Conservation (phyloP, 768 basidiomycete genomes). For the Scleroderma bovista region DNA sequence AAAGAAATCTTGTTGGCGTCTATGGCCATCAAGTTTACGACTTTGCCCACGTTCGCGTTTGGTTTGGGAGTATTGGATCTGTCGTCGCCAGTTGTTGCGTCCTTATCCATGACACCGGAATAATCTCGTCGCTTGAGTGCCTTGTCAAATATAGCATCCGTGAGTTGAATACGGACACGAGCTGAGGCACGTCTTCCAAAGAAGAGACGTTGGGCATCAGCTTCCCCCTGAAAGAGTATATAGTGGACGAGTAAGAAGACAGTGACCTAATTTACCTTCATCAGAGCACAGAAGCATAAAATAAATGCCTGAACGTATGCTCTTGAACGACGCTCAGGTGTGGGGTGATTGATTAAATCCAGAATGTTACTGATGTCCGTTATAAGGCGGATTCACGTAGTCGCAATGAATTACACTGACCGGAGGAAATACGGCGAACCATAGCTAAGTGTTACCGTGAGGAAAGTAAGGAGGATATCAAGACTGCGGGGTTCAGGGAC, state of each 20-base stretch:
- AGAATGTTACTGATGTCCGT: constrained; percentile 47
- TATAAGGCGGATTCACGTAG: not conserved
- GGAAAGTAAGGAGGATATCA: constrained; percentile 62
- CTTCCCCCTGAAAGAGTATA: constrained; percentile 39
- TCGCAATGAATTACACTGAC: constrained; percentile 26
- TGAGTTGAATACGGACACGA: constrained; percentile 71
- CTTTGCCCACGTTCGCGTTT: constrained; percentile 77
- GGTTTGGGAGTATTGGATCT: constrained; percentile 49
- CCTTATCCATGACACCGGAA: constrained; percentile 65
- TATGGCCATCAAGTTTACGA: constrained; percentile 77
- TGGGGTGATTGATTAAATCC: constrained; percentile 47
- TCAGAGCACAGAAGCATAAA: constrained; percentile 53
- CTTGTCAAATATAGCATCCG: constrained; percentile 87
- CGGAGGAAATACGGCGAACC: constrained; percentile 83
- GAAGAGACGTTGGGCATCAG: constrained; percentile 76
- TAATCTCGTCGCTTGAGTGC: constrained; percentile 79
- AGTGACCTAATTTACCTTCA: constrained; percentile 14
- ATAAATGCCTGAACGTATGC: constrained; percentile 80
- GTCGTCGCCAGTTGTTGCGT: constrained; percentile 23
- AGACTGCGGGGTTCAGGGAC: constrained; percentile 30
- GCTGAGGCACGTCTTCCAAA: constrained; percentile 70
- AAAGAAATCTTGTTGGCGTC: constrained; percentile 56
- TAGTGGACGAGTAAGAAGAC: not conserved
- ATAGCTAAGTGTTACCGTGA: constrained; percentile 74
- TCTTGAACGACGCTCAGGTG: constrained; percentile 43